Conservation (phyloP, 2,329 filamentous ascomycete genomes). For the Alternaria incomplexa region DNA sequence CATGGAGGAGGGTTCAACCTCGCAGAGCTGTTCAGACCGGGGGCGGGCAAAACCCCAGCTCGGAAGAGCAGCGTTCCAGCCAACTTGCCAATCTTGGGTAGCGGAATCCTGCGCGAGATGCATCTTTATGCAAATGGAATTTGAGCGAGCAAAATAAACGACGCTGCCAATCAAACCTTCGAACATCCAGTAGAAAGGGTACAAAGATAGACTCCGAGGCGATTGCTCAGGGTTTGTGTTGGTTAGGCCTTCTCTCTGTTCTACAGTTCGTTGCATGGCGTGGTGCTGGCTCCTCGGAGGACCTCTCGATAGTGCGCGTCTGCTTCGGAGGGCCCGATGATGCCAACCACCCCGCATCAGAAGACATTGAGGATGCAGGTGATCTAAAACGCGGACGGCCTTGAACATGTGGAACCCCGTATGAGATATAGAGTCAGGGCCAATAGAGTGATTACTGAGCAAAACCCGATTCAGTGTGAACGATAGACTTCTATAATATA, state of each 20-base stretch:
- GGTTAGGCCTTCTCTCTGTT: background rate
- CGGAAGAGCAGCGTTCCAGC: background rate
- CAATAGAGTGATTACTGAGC: background rate
- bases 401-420: background rate
- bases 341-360: background rate
- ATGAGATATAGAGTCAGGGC: background rate
- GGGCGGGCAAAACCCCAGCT: background rate
- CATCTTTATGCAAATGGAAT: constrained; percentile 1
- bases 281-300: background rate
- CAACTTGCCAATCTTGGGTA: constrained; percentile 7
- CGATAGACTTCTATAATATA: background rate
- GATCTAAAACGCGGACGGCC: background rate
- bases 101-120: constrained; percentile 1
- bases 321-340: background rate
- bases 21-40: background rate
- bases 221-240: background rate
- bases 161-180: background rate
- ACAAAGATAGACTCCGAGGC: background rate
- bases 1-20: background rate
- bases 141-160: background rate
- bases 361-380: background rate
- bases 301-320: background rate
- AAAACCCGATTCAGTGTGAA: background rate
- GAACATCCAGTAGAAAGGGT: background rate
- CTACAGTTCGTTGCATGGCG: background rate